Conservation (phyloP, 768 basidiomycete species). For the Xerocomus spinulosus region DNA sequence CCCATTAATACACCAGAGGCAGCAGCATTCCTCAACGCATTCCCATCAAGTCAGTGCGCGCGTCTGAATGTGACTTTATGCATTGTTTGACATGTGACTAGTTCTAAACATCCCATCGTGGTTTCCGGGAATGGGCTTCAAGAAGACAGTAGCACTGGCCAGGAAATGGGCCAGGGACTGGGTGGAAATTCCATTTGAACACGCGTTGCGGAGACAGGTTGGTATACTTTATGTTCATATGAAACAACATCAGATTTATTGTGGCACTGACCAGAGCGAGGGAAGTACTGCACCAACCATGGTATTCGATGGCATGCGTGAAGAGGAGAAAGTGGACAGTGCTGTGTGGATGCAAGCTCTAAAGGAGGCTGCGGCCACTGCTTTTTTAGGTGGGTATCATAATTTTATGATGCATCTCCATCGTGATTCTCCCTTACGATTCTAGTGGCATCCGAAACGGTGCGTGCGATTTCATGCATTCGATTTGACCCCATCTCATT, state of each 20-base stretch:
- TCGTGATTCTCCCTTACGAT: neutral
- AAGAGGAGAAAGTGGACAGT: neutral
- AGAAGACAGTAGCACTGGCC: neutral
- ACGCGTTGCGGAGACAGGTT: conserved; percentile 6
- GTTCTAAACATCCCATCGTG: conserved; percentile 13
- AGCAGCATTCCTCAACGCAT: neutral
- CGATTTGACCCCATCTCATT: neutral
- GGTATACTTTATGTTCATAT: neutral
- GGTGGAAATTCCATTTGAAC: conserved; percentile 1
- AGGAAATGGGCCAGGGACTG: neutral
- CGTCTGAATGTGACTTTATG: neutral
- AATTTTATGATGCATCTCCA: no score
- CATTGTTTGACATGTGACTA: neutral
- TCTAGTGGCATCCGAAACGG: conserved; percentile 9
- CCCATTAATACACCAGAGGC: conserved; percentile 4
- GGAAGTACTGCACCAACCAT: conserved; percentile 1
- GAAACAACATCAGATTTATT: neutral
- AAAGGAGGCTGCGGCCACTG: conserved; percentile 7
- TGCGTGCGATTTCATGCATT: neutral
- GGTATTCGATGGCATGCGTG: conserved; percentile 9
- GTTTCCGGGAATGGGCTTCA: conserved; percentile 12
- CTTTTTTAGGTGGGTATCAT: conserved; percentile 7
- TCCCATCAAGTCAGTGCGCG: conserved; percentile 5
- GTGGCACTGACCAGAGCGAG: neutral
- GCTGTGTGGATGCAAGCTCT: conserved; percentile 7